Evolutionary conservation across 2,329 filamentous ascomycete genomes (phyloP), one percentile per base, ranked within the genome.

Genomic region (Periconia sp.): DNA sequence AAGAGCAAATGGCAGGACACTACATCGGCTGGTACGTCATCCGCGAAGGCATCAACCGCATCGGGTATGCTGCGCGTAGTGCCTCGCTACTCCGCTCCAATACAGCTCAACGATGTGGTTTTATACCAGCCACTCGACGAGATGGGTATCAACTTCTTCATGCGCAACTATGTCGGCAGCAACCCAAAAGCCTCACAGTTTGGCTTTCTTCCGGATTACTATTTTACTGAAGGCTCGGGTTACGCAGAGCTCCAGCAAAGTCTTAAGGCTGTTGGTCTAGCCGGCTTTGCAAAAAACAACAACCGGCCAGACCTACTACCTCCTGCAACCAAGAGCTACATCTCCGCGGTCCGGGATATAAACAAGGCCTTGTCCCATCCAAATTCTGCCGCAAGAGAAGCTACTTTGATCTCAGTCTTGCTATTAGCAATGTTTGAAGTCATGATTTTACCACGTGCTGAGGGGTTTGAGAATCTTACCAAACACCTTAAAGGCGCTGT

Each of bases 401-500:
- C 57, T 4, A 60, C 54, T 6, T 47, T 66, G 2, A 46, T 59
- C 24, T 52, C 59, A 2, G 56, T 65, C 5, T 45, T 64, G 34
- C 42, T 63, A 30, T 48, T 59, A 2, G 52, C 57, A 8, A 61
- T 64, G 50, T 65, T 60, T 40, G 61, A 66, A 38, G 48, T 59
- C 9, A 38, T 66, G 34, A 46, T 59, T 18, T 39, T 53, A 8
- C 55, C 58, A 12, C 40, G 41, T 8, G 32, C 35, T 1, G 40
- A 36, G 18, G 56, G 54, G 8, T 52, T 61, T 35, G 35, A 49
- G 6, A 65, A 62, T 29, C 48, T 57, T 31, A 46, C 44, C 8
- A 66, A 52, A 39, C 63, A 66, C 31, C 42, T 66, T 3, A 49
- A 57, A 13, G 63, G 63, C 5, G 61, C 61, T n/a, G 48, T 61